Evolutionary conservation across 768 basidiomycete genomes (phyloP).

Genomic region (Rhizopogon salebrosus): DNA sequence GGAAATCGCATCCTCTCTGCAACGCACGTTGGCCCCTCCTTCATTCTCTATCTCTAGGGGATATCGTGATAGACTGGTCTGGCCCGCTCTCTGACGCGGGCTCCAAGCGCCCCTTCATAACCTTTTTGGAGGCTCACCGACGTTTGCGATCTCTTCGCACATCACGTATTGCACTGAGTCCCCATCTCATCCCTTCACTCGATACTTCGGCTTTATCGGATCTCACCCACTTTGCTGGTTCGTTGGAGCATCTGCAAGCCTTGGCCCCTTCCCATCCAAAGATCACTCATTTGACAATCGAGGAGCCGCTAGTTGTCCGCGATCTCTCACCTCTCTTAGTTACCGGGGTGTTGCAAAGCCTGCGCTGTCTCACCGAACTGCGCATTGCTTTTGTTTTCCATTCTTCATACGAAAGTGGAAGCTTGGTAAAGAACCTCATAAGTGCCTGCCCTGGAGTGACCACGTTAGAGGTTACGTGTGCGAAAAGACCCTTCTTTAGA

Average conservation of each 20-base stretch:
- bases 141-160: constrained; percentile 43
- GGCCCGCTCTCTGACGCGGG: constrained; percentile 15
- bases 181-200: constrained; percentile 47
- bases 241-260: constrained; percentile 61
- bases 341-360: constrained; percentile 50
- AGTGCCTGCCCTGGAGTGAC: constrained; percentile 60
- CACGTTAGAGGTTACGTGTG: constrained; percentile 61
- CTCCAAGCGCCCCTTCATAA: constrained; percentile 53
- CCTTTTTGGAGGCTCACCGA: constrained; percentile 65
- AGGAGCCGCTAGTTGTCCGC: constrained; percentile 62
- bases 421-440: constrained; percentile 61
- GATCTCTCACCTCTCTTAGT: constrained; percentile 63
- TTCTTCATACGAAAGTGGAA: constrained; percentile 69
- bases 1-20: constrained; percentile 47
- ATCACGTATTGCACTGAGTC: constrained; percentile 49
- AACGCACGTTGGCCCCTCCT: constrained; percentile 65
- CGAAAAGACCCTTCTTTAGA: constrained; percentile 67
- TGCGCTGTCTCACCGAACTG: constrained; percentile 52
- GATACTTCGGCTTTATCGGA: constrained; percentile 39
- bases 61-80: constrained; percentile 56
- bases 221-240: constrained; percentile 60
- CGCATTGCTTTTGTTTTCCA: constrained; percentile 66
- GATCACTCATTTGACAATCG: constrained; percentile 54
- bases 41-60: constrained; percentile 55
- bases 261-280: constrained; percentile 42